Base-by-base conservation (phyloP, 2,329 filamentous ascomycete species). In the Graphilbum sp. region DNA sequence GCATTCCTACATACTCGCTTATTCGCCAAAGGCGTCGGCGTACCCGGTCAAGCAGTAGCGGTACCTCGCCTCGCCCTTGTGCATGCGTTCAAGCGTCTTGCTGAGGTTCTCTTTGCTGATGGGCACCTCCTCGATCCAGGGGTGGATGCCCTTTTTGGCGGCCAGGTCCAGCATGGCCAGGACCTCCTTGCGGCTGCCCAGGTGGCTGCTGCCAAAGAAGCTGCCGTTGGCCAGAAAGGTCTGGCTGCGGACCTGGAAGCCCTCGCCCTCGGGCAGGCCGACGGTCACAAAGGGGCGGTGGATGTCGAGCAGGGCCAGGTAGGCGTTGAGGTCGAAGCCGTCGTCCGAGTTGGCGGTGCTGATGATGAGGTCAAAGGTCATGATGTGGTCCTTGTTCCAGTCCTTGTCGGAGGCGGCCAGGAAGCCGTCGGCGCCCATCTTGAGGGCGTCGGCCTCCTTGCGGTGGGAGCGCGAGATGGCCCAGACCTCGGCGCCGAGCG, bases 211-310 rank as follows among this genome's bases (percentile, higher is more conserved):
- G 32, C 77, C 75, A 49, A 86, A 78, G 49, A 80, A 66, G 54
- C 72, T 74, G 32, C 84, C 84, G 58, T 88, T 92, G 46, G 58
- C 58, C 42, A 83, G 66, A 50, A 93, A 79, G 52, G 74, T 73
- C 63, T 86, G 79, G 36, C 80, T 77, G 59, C 72, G 75, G 47
- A 90, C 67, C 39, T 66, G 60, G 41, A 82, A 73, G 11, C 83
- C 73, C 33, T 78, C 74, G 44, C 83, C 79, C 53, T 86, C 81
- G 3, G 83, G 83, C 51, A 90, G 66, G 32, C 82, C 83, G 38
- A 88, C 80, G 50, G 71, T 81, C 55, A 88, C 72, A 73, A 81
- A 90, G 52, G 69, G 71, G 41, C 79, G 82, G 60, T 86, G 81
- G 41, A 88, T 76, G 58, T 88, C 85, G 54, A 92, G 69, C 50